A percentile compares a stretch with the other conserved stretches of the same genome.
These are phyloP conservation scores for Prunus davidiana DNA, from an alignment of 306 rosid genomes.

Conservation along the genomic window DNA sequence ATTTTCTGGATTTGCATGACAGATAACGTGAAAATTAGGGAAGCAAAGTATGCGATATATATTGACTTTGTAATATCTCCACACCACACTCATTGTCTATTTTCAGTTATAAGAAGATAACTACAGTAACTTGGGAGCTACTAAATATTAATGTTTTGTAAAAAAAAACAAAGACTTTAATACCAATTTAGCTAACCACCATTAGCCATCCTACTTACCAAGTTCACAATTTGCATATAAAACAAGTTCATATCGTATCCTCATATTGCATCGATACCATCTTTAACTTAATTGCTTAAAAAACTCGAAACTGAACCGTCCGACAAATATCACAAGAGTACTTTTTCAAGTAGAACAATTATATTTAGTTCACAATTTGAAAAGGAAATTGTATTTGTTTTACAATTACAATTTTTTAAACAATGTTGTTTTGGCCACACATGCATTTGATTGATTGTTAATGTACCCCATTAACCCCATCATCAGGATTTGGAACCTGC, in stretches of 20 bases:
- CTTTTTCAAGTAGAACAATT: too few relatives aligned
- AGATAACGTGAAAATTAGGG: not conserved
- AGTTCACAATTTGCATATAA: not conserved
- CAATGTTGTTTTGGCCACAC: too few relatives aligned
- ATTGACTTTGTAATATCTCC: not conserved
- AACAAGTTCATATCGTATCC: not conserved
- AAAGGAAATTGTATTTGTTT: too few relatives aligned
- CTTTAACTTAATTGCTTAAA: too few relatives aligned
- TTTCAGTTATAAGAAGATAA: not conserved
- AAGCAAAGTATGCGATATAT: not conserved
- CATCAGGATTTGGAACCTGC: too few relatives aligned
- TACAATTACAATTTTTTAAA: too few relatives aligned
- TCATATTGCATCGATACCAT: too few relatives aligned
- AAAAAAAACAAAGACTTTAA: not conserved
- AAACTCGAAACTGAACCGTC: too few relatives aligned
- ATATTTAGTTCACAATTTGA: too few relatives aligned
- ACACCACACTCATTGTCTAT: not conserved
- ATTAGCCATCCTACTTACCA: not conserved
- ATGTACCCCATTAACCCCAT: too few relatives aligned
- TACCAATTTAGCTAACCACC: not conserved
- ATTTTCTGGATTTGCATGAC: not conserved
- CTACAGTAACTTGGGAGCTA: not conserved
- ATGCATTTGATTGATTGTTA: too few relatives aligned
- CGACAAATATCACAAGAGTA: too few relatives aligned
- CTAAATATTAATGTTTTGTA: not conserved